Conservation (phyloP, 1,284 basidiomycete species). For the Exobasidium rhododendri region DNA sequence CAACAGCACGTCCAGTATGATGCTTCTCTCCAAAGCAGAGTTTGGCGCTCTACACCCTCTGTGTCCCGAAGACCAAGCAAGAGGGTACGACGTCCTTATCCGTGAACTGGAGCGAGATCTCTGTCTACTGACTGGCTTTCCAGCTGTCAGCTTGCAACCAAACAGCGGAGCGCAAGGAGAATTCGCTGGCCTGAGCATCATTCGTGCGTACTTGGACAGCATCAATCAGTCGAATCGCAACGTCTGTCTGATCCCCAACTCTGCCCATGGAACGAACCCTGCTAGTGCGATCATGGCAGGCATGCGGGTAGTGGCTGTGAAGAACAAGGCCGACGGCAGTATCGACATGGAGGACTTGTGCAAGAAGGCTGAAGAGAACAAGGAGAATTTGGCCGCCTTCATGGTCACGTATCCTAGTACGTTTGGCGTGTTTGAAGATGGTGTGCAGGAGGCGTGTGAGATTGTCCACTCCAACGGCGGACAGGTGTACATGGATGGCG, state of each 20-base stretch:
- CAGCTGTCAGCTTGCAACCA: slow-evolving; percentile 89
- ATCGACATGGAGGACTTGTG: slow-evolving; percentile 82
- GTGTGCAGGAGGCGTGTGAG: slow-evolving; percentile 84
- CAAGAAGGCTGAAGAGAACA: slow-evolving; percentile 84
- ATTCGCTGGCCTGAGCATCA: slow-evolving; percentile 88
- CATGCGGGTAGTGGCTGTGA: slow-evolving; percentile 89
- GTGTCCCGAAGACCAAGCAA: slow-evolving; percentile 80
- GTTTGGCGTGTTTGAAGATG: slow-evolving; percentile 93
- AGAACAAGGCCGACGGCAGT: slow-evolving; percentile 79
- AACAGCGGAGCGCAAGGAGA: slow-evolving; percentile 96
- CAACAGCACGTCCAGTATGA: slow-evolving; percentile 73
- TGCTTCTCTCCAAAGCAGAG: slow-evolving; percentile 88
- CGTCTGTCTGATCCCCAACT: slow-evolving; percentile 89
- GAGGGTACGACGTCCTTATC: slow-evolving; percentile 81
- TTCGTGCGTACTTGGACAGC: slow-evolving; percentile 88
- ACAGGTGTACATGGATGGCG: slow-evolving; percentile 92
- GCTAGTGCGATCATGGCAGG: slow-evolving; percentile 91
- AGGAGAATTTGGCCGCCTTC: slow-evolving; percentile 86
- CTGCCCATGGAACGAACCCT: slow-evolving; percentile 79
- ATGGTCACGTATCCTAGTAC: slow-evolving; percentile 82
- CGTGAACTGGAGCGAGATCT: slow-evolving; percentile 86
- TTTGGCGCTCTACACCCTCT: slow-evolving; percentile 89
- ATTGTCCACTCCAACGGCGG: slow-evolving; percentile 93
- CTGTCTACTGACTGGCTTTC: slow-evolving; percentile 90
- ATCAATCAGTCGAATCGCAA: slow-evolving; percentile 80